Conservation (phyloP, 768 basidiomycete species). For the Mycena epipterygia region DNA sequence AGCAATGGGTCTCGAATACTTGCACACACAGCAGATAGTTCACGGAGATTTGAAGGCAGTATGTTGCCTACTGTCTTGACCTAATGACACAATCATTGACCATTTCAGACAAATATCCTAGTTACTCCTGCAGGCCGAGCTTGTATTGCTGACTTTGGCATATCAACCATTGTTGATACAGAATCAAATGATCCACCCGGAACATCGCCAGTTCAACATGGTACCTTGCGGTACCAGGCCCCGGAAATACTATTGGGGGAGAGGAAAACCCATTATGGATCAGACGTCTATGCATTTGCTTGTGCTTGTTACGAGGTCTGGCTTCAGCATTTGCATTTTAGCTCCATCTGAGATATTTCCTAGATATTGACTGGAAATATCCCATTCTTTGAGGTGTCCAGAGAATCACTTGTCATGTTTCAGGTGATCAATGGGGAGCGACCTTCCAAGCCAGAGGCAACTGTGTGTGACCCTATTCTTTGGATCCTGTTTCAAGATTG, state of each 20-base stretch:
- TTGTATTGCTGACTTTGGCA: constrained; percentile 66
- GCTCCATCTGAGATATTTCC: background rate
- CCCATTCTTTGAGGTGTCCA: constrained; percentile 12
- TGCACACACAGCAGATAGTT: too few relatives aligned
- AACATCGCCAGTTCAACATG: constrained; percentile 39
- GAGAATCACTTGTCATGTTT: constrained; percentile 8
- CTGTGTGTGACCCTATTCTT: background rate
- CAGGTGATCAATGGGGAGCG: background rate
- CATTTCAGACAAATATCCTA: constrained; percentile 59
- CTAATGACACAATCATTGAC: too few relatives aligned
- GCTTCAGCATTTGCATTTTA: background rate
- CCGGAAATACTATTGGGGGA: constrained; percentile 50
- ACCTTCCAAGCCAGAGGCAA: background rate
- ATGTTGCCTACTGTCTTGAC: too few relatives aligned
- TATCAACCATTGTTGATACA: constrained; percentile 46
- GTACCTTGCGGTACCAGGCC: constrained; percentile 52
- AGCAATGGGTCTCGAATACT: constrained; percentile 30
- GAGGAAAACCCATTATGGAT: constrained; percentile 28
- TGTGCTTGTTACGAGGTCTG: constrained; percentile 58
- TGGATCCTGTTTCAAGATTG: background rate
- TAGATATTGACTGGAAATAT: constrained; percentile 20
- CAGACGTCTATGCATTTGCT: constrained; percentile 58
- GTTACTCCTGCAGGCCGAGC: constrained; percentile 56
- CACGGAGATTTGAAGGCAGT: too few relatives aligned
- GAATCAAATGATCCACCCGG: constrained; percentile 35